Percentiles rank a stretch among this genome's conserved stretches.
Evolutionary conservation across 2,329 filamentous ascomycete species (phyloP).

Genomic region (Microsporum canis): DNA sequence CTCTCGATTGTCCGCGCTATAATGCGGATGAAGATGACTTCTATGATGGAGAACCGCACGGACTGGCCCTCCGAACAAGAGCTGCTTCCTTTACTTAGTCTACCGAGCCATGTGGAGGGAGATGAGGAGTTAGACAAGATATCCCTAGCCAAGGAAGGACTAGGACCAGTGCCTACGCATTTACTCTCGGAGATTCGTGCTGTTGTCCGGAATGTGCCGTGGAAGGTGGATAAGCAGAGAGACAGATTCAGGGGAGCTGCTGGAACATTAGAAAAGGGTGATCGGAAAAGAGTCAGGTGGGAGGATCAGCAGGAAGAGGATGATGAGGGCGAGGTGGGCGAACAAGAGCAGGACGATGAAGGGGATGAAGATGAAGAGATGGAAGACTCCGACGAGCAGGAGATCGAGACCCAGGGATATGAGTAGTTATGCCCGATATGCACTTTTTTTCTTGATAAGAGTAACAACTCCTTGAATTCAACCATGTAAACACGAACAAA

Average conservation of each 20-base stretch:
- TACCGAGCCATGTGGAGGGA: conserved; percentile 28
- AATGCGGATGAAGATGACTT: conserved; percentile 75
- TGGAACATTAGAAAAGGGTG: conserved; percentile 6
- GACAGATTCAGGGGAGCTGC: conserved; percentile 3
- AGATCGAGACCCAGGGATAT: not conserved
- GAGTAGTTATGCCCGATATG: not conserved
- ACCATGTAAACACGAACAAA: not conserved
- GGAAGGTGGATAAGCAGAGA: conserved; percentile 5
- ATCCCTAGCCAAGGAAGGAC: conserved; percentile 18
- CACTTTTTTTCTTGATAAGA: not conserved
- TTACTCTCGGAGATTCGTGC: conserved; percentile 28
- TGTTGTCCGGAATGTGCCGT: conserved; percentile 24
- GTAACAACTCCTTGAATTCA: not conserved
- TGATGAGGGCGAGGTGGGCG: conserved; percentile 12
- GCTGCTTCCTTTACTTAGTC: conserved; percentile 26
- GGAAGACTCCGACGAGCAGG: conserved; percentile 1
- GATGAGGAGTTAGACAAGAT: conserved; percentile 13
- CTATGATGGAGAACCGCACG: conserved; percentile 40
- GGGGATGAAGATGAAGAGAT: conserved; percentile 10
- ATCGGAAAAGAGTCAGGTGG: conserved; percentile 15
- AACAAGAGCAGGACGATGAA: conserved; percentile 12
- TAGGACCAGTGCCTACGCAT: conserved; percentile 18
- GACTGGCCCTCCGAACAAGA: conserved; percentile 22
- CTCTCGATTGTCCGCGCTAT: conserved; percentile 75
- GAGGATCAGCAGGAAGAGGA: conserved; percentile 16